A percentile compares a stretch with the other conserved stretches of the same genome.
Evolutionary conservation across 2,329 filamentous ascomycete species (phyloP).

Genomic region (Colletotrichum godetiae): DNA sequence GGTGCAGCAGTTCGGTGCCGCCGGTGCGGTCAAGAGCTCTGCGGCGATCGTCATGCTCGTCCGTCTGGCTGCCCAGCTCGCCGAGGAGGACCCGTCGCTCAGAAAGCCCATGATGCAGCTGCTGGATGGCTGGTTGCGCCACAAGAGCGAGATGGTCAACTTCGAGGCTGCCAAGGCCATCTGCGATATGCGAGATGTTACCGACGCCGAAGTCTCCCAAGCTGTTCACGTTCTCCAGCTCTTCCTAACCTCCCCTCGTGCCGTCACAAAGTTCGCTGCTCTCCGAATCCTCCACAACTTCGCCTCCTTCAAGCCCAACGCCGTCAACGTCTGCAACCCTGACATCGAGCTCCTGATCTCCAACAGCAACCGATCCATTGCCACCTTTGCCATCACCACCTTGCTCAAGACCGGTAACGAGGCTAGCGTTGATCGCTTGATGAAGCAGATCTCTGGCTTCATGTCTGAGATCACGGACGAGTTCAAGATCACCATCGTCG

Average conservation of each 20-base stretch:
- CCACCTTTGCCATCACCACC: slow-evolving; percentile 97
- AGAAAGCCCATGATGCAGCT: slow-evolving; percentile 97
- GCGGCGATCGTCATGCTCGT: slow-evolving; percentile 94
- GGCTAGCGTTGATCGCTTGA: slow-evolving; percentile 93
- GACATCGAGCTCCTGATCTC: slow-evolving; percentile 98
- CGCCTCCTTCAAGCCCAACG: slow-evolving; percentile 93
- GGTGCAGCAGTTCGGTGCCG: slow-evolving; percentile 97
- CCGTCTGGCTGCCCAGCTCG: slow-evolving; percentile 89
- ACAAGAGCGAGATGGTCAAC: slow-evolving; percentile 99
- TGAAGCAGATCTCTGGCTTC: slow-evolving; percentile 98
- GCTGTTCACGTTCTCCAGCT: slow-evolving; percentile 95
- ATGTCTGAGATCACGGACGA: slow-evolving; percentile 99
- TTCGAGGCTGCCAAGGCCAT: slow-evolving; percentile 99
- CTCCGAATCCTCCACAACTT: slow-evolving; percentile 97
- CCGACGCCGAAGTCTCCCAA: slow-evolving; percentile 89
- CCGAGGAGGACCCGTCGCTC: slow-evolving; percentile 89
- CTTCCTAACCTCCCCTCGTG: slow-evolving; percentile 94
- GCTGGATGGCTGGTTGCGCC: slow-evolving; percentile 93
- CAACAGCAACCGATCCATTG: slow-evolving; percentile 96
- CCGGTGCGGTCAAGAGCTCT: slow-evolving; percentile 94
- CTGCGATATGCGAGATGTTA: slow-evolving; percentile 92
- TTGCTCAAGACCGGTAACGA: slow-evolving; percentile 98
- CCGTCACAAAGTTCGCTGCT: slow-evolving; percentile 97
- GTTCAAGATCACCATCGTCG: slow-evolving; percentile 99
- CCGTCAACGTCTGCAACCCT: slow-evolving; percentile 93